Base-by-base conservation (phyloP, 768 basidiomycete species). In the Tylopilus cervinicoccineus region DNA sequence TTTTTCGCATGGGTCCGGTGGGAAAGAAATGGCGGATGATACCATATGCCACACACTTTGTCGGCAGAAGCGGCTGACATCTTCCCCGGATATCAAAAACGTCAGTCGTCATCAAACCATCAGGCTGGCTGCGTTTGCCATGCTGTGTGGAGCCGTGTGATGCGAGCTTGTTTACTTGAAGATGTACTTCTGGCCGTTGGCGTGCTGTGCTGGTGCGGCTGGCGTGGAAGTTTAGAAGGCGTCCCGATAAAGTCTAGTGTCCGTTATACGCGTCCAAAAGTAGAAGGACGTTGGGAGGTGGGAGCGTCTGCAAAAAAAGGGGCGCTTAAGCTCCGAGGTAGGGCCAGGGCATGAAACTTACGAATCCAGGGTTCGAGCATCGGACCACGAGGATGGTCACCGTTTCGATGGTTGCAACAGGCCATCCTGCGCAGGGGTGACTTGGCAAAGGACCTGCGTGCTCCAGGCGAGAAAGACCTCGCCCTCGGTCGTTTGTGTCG, bases 311-410 rank as follows among this genome's bases (percentile, higher is more conserved):
- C n/a, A 34, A 43, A 63, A 59, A 64, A 66, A 57, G 56, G 65
- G 67, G 65, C 66, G 65, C 60, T 43, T 57, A 68, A 66, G 65
- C 34, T 66, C 65, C 65, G 65, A 54, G 29, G 49, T 20, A 50
- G 45, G 36, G 55, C 55, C 52, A 52, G 58, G 52, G 45, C 40
- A 45, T 14, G 50, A 47, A 44, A 51, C 48, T 45, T 45, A 55
- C 47, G 38, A 50, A 60, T 60, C 37, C n/a, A 62, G 59, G 60
- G 57, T 60, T 45, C 17, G 29, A 32, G 26, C 33, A 42, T 33
- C 45, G 23, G 32, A 38, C 42, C 55, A 57, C 27, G 47, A 60
- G 50, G 58, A 54, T 28, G 26, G 16, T 38, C 32, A 28, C 24
- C 24, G 11, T 22, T 42, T 22, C 41, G 34, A 43, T 29, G n/a